These are phyloP conservation scores for Caloboletus firmus DNA, from an alignment of 1,284 basidiomycete genomes.

Conservation along the genomic window DNA sequence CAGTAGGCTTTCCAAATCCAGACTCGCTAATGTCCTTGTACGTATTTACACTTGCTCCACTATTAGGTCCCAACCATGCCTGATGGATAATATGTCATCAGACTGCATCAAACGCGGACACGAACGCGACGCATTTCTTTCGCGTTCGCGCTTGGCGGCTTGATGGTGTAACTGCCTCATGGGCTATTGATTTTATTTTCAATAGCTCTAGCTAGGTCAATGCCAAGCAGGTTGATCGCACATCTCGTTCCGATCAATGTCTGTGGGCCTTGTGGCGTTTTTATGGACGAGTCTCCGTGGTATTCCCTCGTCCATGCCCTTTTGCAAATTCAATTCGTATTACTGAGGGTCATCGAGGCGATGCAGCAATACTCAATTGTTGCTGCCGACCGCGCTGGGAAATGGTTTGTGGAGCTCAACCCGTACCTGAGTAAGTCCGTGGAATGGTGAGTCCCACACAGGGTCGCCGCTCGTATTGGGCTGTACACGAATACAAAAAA, in stretches of 20 bases:
- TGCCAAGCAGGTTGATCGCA: slow-evolving; percentile 20
- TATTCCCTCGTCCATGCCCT: slow-evolving; percentile 22
- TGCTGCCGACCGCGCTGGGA: slow-evolving; percentile 10
- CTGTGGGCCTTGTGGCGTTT: slow-evolving; percentile 23
- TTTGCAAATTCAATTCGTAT: slow-evolving; percentile 26
- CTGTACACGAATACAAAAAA: neutral
- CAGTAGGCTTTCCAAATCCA: slow-evolving; percentile 21
- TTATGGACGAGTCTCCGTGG: slow-evolving; percentile 24
- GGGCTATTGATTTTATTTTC: slow-evolving; percentile 10
- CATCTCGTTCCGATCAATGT: slow-evolving; percentile 26
- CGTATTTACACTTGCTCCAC: slow-evolving; percentile 27
- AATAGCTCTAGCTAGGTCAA: slow-evolving; percentile 1
- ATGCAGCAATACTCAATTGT: slow-evolving; percentile 21
- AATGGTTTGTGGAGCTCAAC: slow-evolving; percentile 21
- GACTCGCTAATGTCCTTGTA: slow-evolving; percentile 15
- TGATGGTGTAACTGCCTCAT: slow-evolving; percentile 20
- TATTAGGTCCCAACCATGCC: slow-evolving; percentile 20
- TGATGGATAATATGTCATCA: slow-evolving; percentile 19
- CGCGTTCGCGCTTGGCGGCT: slow-evolving; percentile 18
- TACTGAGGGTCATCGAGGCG: slow-evolving; percentile 20
- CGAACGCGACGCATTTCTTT: slow-evolving; percentile 6
- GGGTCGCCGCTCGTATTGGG: slow-evolving; percentile 18
- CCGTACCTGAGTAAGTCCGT: slow-evolving; percentile 20
- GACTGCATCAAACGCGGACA: slow-evolving; percentile 12
- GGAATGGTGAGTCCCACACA: slow-evolving; percentile 20